Percentiles rank a stretch among this genome's conserved stretches.
phyloP scores from a whole-genome alignment of 441 rosid genomes.

The Adansonia grandidieri region DNA sequence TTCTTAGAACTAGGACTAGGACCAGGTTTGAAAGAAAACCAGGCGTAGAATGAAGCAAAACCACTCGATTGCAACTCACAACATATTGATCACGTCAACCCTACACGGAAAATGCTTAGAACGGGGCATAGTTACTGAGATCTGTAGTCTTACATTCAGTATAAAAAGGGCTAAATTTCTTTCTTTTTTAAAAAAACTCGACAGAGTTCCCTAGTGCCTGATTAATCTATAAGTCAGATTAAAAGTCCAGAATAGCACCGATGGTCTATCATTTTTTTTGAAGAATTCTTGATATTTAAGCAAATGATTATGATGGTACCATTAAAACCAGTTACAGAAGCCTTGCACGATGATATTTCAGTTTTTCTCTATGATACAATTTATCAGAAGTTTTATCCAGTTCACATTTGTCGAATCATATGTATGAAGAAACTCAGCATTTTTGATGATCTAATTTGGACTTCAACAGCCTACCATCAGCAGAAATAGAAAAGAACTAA shows the following conservation, averaged over 20 bases:
- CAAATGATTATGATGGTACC: neutral
- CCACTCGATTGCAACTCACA: too few species aligned
- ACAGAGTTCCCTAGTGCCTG: neutral
- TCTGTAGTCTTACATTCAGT: neutral
- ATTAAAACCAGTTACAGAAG: neutral
- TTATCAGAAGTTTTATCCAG: neutral
- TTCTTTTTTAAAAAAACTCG: neutral
- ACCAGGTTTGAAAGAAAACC: too few species aligned
- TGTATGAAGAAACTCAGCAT: neutral
- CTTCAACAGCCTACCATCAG: neutral
- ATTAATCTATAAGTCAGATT: neutral
- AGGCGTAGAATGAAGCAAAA: too few species aligned
- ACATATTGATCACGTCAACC: too few species aligned
- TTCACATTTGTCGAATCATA: neutral
- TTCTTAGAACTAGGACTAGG: too few species aligned
- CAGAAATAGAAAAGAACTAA: neutral
- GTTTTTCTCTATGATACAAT: neutral
- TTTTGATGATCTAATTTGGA: slow-evolving; percentile 13
- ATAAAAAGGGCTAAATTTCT: neutral
- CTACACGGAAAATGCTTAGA: neutral
- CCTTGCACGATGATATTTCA: neutral
- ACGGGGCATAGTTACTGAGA: neutral
- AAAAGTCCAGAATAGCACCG: neutral
- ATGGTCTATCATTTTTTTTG: neutral
- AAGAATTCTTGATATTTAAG: too few species aligned